A percentile compares a stretch with the other conserved stretches of the same genome.
Evolutionary conservation across 352 stramenopile species (phyloP).

Genomic region (Pythium volutum): DNA sequence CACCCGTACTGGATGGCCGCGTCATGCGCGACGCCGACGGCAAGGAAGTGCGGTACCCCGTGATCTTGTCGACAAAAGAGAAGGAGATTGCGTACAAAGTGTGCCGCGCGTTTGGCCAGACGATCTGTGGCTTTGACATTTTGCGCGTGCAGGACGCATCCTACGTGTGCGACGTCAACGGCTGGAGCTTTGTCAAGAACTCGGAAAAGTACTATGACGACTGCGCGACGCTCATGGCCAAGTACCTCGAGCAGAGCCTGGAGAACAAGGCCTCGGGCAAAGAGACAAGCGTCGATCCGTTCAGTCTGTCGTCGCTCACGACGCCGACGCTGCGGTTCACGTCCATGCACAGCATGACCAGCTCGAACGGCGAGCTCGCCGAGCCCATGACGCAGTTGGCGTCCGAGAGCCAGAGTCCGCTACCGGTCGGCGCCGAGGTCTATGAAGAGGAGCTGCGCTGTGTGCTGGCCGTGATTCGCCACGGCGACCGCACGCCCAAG

Average conservation of each 20-base stretch:
- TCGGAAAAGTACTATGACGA: slow-evolving; percentile 99
- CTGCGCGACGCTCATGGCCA: slow-evolving; percentile 44
- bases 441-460: slow-evolving; percentile 97
- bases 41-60: slow-evolving; percentile 98
- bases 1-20: slow-evolving; percentile 97
- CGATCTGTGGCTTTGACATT: slow-evolving; percentile 99
- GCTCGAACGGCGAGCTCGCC: slow-evolving; percentile 43
- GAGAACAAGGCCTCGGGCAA: slow-evolving; percentile 15
- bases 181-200: slow-evolving; percentile 99
- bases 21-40: slow-evolving; percentile 96
- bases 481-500: slow-evolving; percentile 99
- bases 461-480: slow-evolving; percentile 98
- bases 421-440: slow-evolving; percentile 26
- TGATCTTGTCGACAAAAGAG: slow-evolving; percentile 98
- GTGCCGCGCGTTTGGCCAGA: slow-evolving; percentile 76
- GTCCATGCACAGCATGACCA: slow-evolving; percentile 26
- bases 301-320: slow-evolving; percentile 57
- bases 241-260: slow-evolving; percentile 74
- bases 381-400: slow-evolving; percentile 43
- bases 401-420: slow-evolving; percentile 18
- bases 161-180: slow-evolving; percentile 99
- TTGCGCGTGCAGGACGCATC: slow-evolving; percentile 89
- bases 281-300: slow-evolving; percentile 34
- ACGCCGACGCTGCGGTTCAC: slow-evolving; percentile 63
- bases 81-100: slow-evolving; percentile 97